These are phyloP conservation scores for Eucalyptus erythrocorys DNA, from an alignment of 345 rosid genomes.

Conservation along the genomic window DNA sequence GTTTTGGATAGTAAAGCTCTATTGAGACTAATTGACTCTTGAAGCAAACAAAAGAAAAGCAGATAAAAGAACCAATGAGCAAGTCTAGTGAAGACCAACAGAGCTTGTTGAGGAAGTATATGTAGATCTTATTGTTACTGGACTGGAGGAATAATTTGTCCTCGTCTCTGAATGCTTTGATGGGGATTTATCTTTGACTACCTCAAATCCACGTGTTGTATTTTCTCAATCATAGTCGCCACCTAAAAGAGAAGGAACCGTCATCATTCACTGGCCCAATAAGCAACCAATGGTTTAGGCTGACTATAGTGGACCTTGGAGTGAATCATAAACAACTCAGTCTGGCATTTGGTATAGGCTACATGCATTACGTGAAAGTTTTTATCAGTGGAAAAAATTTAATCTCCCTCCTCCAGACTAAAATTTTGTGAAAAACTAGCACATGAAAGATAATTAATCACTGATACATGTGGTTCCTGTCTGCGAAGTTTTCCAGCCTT, in stretches of 20 bases:
- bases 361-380: background rate
- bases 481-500: background rate
- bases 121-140: background rate
- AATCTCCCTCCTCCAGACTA: background rate
- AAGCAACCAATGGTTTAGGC: background rate
- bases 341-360: background rate
- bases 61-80: background rate
- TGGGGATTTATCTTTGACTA: background rate
- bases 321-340: background rate
- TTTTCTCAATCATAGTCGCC: background rate
- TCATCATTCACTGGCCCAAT: background rate
- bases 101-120: background rate
- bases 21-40: background rate
- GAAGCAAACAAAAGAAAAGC: background rate
- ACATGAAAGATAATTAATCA: background rate
- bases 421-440: background rate
- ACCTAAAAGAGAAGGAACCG: background rate
- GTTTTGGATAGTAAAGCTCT: background rate
- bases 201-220: background rate
- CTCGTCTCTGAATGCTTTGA: background rate
- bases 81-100: background rate
- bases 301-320: background rate
- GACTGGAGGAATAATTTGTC: background rate
- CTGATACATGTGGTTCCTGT: background rate
- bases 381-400: background rate